A percentile compares a stretch with the other conserved stretches of the same genome.
Conservation (phyloP, 1,139 yeast species). For the Saccharomyces hybrid region DNA sequence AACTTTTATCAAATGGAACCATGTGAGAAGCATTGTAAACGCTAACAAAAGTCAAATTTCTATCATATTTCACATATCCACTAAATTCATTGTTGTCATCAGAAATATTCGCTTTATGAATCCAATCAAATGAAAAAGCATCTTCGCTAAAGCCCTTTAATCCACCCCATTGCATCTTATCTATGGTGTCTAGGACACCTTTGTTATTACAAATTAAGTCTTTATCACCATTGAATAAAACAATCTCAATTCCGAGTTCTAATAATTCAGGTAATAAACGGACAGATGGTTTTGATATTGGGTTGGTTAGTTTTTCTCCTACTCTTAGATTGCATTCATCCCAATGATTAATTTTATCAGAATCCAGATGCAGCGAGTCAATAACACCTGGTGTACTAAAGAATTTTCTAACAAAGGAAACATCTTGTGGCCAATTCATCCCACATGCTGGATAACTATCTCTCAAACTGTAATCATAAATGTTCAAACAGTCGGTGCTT, state of each 20-base stretch:
- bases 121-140: conserved; percentile 42
- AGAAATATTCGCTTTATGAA: conserved; percentile 43
- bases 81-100: conserved; percentile 34
- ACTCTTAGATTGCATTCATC: conserved; percentile 66
- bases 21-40: conserved; percentile 79
- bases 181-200: conserved; percentile 65
- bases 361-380: conserved; percentile 47
- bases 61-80: conserved; percentile 50
- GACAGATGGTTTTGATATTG: conserved; percentile 52
- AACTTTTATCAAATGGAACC: conserved; percentile 86
- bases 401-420: conserved; percentile 52
- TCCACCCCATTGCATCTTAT: conserved; percentile 62
- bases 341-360: conserved; percentile 42
- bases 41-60: conserved; percentile 71
- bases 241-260: conserved; percentile 47
- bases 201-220: conserved; percentile 82
- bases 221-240: conserved; percentile 79
- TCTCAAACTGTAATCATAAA: conserved; percentile 67
- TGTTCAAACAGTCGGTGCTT: conserved; percentile 56
- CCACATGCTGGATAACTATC: conserved; percentile 87
- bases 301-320: conserved; percentile 44
- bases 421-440: conserved; percentile 84
- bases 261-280: conserved; percentile 59
- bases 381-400: conserved; percentile 51
- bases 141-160: conserved; percentile 46